Percentiles rank a stretch among this genome's conserved stretches.
Conservation (phyloP, 495 filamentous ascomycete species). For the Neurospora sp. region DNA sequence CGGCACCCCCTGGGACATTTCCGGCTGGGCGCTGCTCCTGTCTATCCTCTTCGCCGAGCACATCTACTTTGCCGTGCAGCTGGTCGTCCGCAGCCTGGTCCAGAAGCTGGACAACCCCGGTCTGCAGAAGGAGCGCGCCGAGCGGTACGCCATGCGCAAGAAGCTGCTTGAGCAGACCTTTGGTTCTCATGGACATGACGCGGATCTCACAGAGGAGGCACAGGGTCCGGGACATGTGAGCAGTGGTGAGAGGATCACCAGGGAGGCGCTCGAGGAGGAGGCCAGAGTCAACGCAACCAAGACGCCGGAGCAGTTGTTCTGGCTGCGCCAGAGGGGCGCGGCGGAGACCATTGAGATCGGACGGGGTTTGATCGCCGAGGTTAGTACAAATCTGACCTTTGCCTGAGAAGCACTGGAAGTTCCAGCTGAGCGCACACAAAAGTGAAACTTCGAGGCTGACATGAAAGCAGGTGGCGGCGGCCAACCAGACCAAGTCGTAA, state of each 20-base stretch:
- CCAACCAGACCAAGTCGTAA: conserved; percentile 13
- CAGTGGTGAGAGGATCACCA: conserved; percentile 39
- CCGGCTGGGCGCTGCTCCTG: conserved; percentile 72
- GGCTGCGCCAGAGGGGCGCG: conserved; percentile 30
- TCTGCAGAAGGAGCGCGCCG: conserved; percentile 66
- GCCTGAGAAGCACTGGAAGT: not conserved
- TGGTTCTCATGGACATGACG: not conserved
- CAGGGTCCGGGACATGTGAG: conserved; percentile 17
- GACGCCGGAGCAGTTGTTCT: conserved; percentile 47
- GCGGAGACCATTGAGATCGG: conserved; percentile 31
- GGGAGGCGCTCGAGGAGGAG: conserved; percentile 51
- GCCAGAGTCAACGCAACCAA: conserved; percentile 46
- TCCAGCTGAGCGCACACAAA: not conserved
- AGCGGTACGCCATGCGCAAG: conserved; percentile 65
- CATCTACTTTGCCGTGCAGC: conserved; percentile 63
- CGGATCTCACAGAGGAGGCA: conserved; percentile 17
- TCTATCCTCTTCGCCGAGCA: conserved; percentile 84
- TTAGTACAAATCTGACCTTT: not conserved
- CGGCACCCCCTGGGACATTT: conserved; percentile 56
- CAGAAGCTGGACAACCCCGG: conserved; percentile 77
- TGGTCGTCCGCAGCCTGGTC: conserved; percentile 58
- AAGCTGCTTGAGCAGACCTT: conserved; percentile 56
- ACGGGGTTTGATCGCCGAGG: conserved; percentile 16
- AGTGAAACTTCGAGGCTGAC: not conserved
- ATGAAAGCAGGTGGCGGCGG: not conserved